A percentile compares a stretch with the other conserved stretches of the same genome.
These are phyloP conservation scores for Eutrema japonicum DNA, from an alignment of 345 rosid genomes.

Conservation along the genomic window DNA sequence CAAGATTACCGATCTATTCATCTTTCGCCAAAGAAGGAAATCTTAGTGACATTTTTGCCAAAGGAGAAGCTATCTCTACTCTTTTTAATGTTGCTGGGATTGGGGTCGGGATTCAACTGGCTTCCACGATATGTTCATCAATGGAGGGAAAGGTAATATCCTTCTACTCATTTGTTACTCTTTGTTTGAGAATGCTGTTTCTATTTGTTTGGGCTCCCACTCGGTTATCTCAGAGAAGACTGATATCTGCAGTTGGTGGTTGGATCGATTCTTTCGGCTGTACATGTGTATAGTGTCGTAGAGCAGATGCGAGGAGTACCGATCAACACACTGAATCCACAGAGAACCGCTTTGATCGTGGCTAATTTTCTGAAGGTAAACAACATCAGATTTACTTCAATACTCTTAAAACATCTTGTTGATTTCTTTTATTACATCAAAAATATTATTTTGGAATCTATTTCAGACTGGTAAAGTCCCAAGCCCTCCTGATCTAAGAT, in stretches of 20 bases:
- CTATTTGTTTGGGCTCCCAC: constrained; percentile 4
- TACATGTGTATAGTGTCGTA: constrained; percentile 66
- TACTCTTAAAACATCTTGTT: constrained; percentile 9
- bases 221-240: constrained; percentile 3
- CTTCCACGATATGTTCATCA: constrained; percentile 87
- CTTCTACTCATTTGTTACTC: neutral
- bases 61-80: constrained; percentile 98
- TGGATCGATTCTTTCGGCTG: constrained; percentile 74
- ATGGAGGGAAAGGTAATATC: constrained; percentile 82
- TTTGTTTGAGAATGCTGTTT: constrained; percentile 7
- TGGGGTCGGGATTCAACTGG: constrained; percentile 84
- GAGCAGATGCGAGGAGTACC: constrained; percentile 93
- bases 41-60: constrained; percentile 94
- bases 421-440: constrained; percentile 29
- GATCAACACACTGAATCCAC: constrained; percentile 89
- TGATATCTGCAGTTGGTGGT: constrained; percentile 68
- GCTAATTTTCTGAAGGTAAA: constrained; percentile 82
- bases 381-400: constrained; percentile 19
- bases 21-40: constrained; percentile 99
- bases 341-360: constrained; percentile 82
- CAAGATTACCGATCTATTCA: constrained; percentile 90
- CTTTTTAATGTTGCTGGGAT: constrained; percentile 85
- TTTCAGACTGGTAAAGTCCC: constrained; percentile 75
- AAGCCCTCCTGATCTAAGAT: constrained; percentile 83
- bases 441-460: constrained; percentile 27